These are phyloP conservation scores for Melocanna baccifera DNA, from an alignment of 176 grass and related monocot species.

Conservation along the genomic window DNA sequence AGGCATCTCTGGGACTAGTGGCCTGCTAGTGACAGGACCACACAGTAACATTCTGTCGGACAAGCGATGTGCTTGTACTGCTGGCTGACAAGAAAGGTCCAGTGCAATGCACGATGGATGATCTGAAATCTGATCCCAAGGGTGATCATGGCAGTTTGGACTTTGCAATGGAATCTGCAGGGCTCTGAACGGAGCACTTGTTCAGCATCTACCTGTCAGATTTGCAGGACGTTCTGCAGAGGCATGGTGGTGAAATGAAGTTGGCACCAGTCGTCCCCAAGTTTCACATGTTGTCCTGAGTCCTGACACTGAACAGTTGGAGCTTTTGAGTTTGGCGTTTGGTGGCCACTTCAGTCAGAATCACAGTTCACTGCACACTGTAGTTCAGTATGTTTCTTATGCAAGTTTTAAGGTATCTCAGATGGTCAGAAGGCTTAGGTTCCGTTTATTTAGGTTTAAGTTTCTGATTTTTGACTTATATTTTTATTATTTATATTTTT, in stretches of 20 bases:
- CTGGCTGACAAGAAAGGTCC: background rate
- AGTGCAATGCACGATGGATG: constrained; percentile 23
- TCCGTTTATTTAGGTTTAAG: no score
- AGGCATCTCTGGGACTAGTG: background rate
- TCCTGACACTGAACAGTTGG: background rate
- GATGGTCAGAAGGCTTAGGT: background rate
- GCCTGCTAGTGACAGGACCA: background rate
- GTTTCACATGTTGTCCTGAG: constrained; percentile 5
- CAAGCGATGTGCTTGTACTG: constrained; percentile 8
- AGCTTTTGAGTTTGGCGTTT: background rate
- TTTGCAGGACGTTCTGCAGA: background rate
- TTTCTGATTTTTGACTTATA: no score
- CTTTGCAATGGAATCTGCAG: constrained; percentile 19
- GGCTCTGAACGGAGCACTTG: background rate
- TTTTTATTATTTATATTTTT: no score
- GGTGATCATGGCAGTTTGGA: constrained; percentile 34
- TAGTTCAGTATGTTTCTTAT: background rate
- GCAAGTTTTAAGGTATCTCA: background rate
- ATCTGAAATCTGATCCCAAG: background rate
- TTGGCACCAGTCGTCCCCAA: background rate
- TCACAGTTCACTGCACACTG: background rate
- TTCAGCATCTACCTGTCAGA: constrained; percentile 15
- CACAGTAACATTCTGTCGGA: background rate
- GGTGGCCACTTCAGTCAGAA: background rate
- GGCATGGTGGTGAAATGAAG: background rate